Base-by-base conservation (phyloP, 176 grass and related monocot genomes). In the Triticum turgidum region DNA sequence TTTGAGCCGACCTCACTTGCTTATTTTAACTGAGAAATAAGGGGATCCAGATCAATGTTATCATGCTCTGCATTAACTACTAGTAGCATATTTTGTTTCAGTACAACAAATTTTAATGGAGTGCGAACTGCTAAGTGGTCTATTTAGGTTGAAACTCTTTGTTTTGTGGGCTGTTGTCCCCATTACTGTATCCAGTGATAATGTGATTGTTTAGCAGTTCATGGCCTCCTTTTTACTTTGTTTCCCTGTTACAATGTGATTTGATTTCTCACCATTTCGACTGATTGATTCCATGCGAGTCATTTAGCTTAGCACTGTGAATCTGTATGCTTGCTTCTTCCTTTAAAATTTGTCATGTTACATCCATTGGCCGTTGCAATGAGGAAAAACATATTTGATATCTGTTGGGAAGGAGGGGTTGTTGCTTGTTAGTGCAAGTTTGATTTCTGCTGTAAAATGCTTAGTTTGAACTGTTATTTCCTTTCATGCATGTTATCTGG, bases 401-500 rank as follows among this genome's bases (percentile, higher is more conserved):
- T 63, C 73, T 42, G 17, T 56, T 82, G 5, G 13, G 22, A 65
- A 2, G 77, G 42, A 58, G 3, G 12, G 25, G 5, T 4, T 18
- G 56, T 21, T 59, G 56, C 56, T 21, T 88, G 11, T 5, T 81
- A 13, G 1, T 65, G 17, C 29, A 30, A 38, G 73, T 27, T 35
- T 84, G 51, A 42, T 73, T 65, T 71, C 15, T 65, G 11, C 7
- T 73, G 32, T 45, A 66, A 54, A 82, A 66, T 10, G 21, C 21
- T 54, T 78, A 41, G 9, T 12, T 80, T 80, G 20, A 38, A 18
- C 22, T 66, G 58, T 0, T 81, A 11, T 47, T 25, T 25, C 54
- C 56, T 84, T 84, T 61, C 11, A 39, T 72, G 54, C 54, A 14
- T 79, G 52, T 71, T 42, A 80, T 71, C 20, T 77, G 21, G 64